Conservation (phyloP, 176 grass and related monocot genomes). For the Olyra latifolia region DNA sequence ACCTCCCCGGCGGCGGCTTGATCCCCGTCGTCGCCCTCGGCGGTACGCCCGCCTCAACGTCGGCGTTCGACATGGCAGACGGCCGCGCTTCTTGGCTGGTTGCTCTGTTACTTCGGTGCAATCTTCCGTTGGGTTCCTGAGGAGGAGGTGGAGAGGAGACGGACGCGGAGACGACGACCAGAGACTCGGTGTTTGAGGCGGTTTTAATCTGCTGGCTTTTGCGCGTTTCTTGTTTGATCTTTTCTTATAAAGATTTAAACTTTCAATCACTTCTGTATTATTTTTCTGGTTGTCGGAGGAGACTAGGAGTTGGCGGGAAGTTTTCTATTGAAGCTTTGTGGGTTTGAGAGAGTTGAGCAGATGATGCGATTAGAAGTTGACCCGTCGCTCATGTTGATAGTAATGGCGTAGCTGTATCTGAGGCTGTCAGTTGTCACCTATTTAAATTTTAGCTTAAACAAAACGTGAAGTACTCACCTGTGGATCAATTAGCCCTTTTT, state of each 20-base stretch:
- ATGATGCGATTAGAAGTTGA: conserved; percentile 41
- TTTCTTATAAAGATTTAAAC: neutral
- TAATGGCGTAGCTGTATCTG: neutral
- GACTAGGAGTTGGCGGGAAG: conserved; percentile 36
- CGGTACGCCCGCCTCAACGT: conserved; percentile 41
- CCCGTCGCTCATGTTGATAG: conserved; percentile 19
- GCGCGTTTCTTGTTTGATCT: conserved; percentile 4
- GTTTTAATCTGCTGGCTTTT: conserved; percentile 26
- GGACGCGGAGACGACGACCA: conserved; percentile 37
- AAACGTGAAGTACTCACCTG: conserved; percentile 7
- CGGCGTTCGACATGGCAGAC: conserved; percentile 46
- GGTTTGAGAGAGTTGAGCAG: conserved; percentile 22
- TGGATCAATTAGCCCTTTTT: neutral
- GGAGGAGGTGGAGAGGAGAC: neutral
- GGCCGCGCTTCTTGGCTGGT: neutral
- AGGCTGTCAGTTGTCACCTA: neutral
- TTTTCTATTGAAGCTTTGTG: conserved; percentile 30
- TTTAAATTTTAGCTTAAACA: conserved; percentile 9
- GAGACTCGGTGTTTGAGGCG: conserved; percentile 25
- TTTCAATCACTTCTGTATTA: neutral
- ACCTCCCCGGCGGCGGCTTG: conserved; percentile 51
- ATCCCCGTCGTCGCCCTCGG: conserved; percentile 36
- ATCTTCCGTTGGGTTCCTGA: neutral
- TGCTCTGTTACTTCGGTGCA: neutral
- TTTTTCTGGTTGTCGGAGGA: conserved; percentile 32